Evolutionary conservation across 148 eudicot species (phyloP), one percentile per base, ranked within the genome.

Genomic region (Salicornia ramosissima): DNA sequence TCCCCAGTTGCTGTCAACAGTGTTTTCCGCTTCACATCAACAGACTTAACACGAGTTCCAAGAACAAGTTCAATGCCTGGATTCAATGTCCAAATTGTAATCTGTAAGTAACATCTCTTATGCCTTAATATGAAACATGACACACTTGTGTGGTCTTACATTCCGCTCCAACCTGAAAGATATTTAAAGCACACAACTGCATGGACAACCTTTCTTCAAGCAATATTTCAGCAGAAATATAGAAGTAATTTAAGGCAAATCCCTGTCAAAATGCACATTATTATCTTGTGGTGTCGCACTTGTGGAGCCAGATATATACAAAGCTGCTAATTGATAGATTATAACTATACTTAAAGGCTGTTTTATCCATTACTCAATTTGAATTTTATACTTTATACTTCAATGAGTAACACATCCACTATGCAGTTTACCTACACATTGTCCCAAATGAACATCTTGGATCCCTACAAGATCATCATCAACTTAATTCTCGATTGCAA

Each of bases 61-160:
- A 94, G 99, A 77, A 94, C 91, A 82, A 94, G 79, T 77, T 94
- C 99, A 67, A 94, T 87, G 59, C 99, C 99, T 94, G 72, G 57
- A 68, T 63, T 64, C 65, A 63, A 47, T 13, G 47, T 28, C 28
- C 49, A 61, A 66, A 33, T 54, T 63, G 42, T 68, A 67, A 77
- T 63, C n/a, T 42, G 15, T 43, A 62, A 43, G 52, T 42, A 72
- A 52, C 21, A 42, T 31, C 42, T 55, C 28, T 52, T 52, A 46
- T 67, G 68, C 75, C 45, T 54, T 40, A 33, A 60, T 43, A 54
- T 67, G 65, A 46, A 25, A 51, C 55, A 18, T 36, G 43, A 60
- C 43, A 60, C 43, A 60, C 7, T 34, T 60, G 64, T 43, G n/a
- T 33, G 25, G 30, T 39, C 34, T 26, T 29, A 59, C 40, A 29